Evolutionary conservation across 2,329 filamentous ascomycete genomes (phyloP), one percentile per base, ranked within the genome.

Genomic region (Fusarium dlaminii): DNA sequence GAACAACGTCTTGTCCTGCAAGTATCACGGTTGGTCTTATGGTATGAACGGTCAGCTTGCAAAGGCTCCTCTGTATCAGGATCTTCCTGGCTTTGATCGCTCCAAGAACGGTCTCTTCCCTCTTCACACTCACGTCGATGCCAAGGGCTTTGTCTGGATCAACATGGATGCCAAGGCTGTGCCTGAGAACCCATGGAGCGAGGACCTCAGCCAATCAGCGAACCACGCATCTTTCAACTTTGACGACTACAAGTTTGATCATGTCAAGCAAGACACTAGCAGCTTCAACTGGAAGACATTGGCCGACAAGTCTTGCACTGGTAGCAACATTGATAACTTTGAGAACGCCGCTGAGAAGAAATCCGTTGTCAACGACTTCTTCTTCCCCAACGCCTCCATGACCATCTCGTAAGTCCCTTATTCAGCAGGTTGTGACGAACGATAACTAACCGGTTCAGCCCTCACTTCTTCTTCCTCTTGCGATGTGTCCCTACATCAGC

Each of bases 21-120:
- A 87, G 68, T 91, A 91, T 74, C 90, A 91, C 75, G 89, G 76
- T 29, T 91, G 90, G 90, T 89, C 87, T 8, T 91, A 91, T 68
- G 87, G 89, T 52, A 82, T 89, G 13, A 85, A 83, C 24, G 90
- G 90, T n/a, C 86, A 87, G 59, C 83, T 91, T 11, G 86, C 89
- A 39, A 91, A 91, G 79, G 89, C 90, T 1, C 89, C 89, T 1
- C 84, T 87, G 2, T 91, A 90, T 75, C 84, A 91, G 73, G 83
- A 87, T 36, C 80, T 90, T 1, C 81, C 84, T 1, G 87, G 86
- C 2, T 91, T 91, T 75, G 86, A 90, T 69, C 88, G 86, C 77
- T 81, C 82, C 17, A 81, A 87, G 75, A 90, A 91, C 69, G 84
- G 86, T 4, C 82, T 91, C 0, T 87, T 90, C 73, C 84, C 84